Base-by-base conservation (phyloP, 2,329 filamentous ascomycete species). In the Fusarium irregulare region DNA sequence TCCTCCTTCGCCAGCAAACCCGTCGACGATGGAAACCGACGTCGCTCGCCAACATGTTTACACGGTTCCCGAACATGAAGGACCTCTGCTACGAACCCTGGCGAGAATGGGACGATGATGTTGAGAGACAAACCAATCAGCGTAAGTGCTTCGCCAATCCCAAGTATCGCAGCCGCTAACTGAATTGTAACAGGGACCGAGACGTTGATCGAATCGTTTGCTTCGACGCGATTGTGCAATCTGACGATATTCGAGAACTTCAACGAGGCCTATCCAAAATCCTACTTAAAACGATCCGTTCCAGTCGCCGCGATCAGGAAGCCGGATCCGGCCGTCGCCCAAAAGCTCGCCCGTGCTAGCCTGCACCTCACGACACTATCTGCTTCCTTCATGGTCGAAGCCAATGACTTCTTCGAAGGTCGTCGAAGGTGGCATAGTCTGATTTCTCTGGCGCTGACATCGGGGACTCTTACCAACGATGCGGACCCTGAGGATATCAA, bases 41-140 rank as follows among this genome's bases (percentile, higher is more conserved):
- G 23, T 68, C 76, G 32, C 72, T 81, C 27, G 68, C 70, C 30
- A 68, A 77, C 16, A 79, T 82, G 71, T 70, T 81, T 60, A 64
- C 76, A 13, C 76, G 76, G 47, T 75, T 81, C 61, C 77, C 80
- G 16, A 76, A 74, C 57, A 60, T 83, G 53, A 73, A 77, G 67
- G 77, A 82, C 65, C 66, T 82, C 67, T 75, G 76, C 55, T 81
- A 80, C 68, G 79, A 81, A 67, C 80, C 78, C 54, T 82, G 80
- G 79, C 78, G 76, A 65, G 77, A 80, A 67, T 78, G 70, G 72
- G 14, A 4, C 55, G 18, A 5, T 56, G 40, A 0, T 11, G 59
- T 72, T 11, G 50, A 77, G 56, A 9, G 0, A 27, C 56, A 56
- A 4, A 77, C 76, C 11, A 79, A 80, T 71, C 18, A 65, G 73